phyloP scores from a whole-genome alignment of 1,139 yeast genomes.

The Blastobotrys proliferans region DNA sequence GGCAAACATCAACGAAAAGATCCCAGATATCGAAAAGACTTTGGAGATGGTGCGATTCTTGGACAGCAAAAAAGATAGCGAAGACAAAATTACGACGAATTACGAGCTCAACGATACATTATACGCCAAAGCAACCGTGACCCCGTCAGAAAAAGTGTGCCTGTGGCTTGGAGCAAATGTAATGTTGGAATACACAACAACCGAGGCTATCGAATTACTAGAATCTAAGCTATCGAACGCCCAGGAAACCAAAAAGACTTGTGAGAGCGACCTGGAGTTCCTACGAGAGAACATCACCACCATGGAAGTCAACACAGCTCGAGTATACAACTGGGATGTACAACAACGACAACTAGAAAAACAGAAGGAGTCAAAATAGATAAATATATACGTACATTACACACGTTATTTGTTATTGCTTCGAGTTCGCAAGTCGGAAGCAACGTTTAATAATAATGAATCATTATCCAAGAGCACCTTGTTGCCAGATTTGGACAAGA shows the following conservation, averaged over 20 bases:
- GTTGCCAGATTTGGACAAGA: constrained; percentile 84
- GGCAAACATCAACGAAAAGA: constrained; percentile 62
- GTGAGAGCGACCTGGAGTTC: constrained; percentile 83
- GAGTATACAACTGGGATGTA: constrained; percentile 95
- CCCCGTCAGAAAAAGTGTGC: constrained; percentile 60
- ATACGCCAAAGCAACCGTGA: constrained; percentile 73
- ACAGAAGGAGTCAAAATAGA: not conserved
- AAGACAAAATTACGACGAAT: constrained; percentile 55
- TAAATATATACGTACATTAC: not conserved
- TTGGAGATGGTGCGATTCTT: constrained; percentile 66
- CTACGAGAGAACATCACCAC: constrained; percentile 91
- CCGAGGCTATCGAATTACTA: constrained; percentile 76
- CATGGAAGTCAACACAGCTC: constrained; percentile 95
- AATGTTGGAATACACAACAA: constrained; percentile 90
- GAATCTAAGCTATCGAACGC: constrained; percentile 61
- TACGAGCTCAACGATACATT: constrained; percentile 92
- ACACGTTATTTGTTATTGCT: constrained; percentile 1
- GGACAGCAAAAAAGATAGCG: constrained; percentile 44
- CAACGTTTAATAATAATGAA: constrained; percentile 84
- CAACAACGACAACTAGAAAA: constrained; percentile 59
- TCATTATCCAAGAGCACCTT: constrained; percentile 87
- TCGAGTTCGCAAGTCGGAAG: constrained; percentile 27
- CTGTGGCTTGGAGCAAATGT: constrained; percentile 98
- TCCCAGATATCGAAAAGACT: constrained; percentile 88
- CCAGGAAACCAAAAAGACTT: constrained; percentile 50